These are phyloP conservation scores for Aspergillus thermomutatus DNA, from an alignment of 2,329 filamentous ascomycete genomes.

Conservation along the genomic window DNA sequence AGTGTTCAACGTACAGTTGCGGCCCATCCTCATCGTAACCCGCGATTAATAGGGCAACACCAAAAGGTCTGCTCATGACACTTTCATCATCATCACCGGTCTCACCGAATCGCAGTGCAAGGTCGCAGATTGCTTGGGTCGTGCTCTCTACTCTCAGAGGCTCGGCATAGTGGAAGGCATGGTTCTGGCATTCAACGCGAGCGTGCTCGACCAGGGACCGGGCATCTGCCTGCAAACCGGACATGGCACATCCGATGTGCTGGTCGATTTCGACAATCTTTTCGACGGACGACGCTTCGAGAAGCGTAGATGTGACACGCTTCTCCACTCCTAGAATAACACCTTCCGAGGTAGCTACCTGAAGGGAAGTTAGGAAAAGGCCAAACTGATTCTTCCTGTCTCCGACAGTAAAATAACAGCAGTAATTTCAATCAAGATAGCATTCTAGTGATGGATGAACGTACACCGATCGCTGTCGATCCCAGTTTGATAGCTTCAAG, in stretches of 20 bases:
- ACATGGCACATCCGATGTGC: slow-evolving; percentile 99
- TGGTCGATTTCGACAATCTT: slow-evolving; percentile 99
- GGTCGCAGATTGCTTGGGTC: slow-evolving; percentile 97
- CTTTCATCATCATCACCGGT: slow-evolving; percentile 96
- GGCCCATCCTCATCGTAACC: slow-evolving; percentile 97
- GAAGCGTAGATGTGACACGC: slow-evolving; percentile 93
- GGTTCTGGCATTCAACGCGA: slow-evolving; percentile 93
- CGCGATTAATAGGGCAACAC: slow-evolving; percentile 92
- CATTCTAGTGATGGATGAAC: slow-evolving; percentile 20
- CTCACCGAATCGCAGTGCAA: slow-evolving; percentile 94
- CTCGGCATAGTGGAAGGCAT: slow-evolving; percentile 98
- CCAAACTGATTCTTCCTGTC: not conserved
- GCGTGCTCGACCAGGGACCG: slow-evolving; percentile 98
- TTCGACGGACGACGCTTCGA: slow-evolving; percentile 96
- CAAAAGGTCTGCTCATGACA: slow-evolving; percentile 97
- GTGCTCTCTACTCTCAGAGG: slow-evolving; percentile 92
- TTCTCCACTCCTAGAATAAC: slow-evolving; percentile 98
- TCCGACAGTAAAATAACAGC: not conserved
- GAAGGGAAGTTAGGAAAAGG: slow-evolving; percentile 12
- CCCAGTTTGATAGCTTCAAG: slow-evolving; percentile 99
- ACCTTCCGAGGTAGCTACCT: slow-evolving; percentile 87
- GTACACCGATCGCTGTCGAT: slow-evolving; percentile 90
- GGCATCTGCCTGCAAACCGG: slow-evolving; percentile 92
- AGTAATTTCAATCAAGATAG: not conserved
- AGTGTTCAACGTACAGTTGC: slow-evolving; percentile 60